phyloP scores from a whole-genome alignment of 2,329 filamentous ascomycete genomes.

The Pseudogymnoascus sp. region DNA sequence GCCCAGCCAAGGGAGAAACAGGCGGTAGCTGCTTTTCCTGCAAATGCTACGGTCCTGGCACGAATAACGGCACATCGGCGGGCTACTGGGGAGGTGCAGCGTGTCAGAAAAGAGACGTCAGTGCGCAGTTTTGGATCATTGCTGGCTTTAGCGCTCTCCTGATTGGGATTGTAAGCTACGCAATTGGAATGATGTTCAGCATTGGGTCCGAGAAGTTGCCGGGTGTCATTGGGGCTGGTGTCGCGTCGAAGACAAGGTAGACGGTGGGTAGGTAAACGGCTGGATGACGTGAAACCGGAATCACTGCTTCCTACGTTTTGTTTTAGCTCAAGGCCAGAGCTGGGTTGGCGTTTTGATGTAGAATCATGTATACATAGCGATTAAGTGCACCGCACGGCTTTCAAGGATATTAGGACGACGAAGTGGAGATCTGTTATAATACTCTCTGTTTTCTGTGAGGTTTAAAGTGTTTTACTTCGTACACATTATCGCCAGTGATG shows the following conservation, averaged over 20 bases:
- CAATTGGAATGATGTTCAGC: slow-evolving; percentile 69
- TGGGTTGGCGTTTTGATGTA: slow-evolving; percentile 10
- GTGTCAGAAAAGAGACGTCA: slow-evolving; percentile 89
- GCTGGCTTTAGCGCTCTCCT: slow-evolving; percentile 65
- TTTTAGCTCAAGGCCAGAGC: slow-evolving; percentile 3
- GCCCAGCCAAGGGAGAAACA: slow-evolving; percentile 34
- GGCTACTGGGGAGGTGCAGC: slow-evolving; percentile 72
- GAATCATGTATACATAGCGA: slow-evolving; percentile 11
- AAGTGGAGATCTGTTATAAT: neutral
- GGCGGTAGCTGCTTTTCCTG: slow-evolving; percentile 65
- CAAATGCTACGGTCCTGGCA: slow-evolving; percentile 47
- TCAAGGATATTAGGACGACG: neutral
- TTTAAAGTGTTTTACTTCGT: neutral
- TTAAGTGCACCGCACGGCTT: slow-evolving; percentile 2
- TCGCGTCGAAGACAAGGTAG: slow-evolving; percentile 55
- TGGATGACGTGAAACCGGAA: slow-evolving; percentile 8
- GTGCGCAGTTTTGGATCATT: slow-evolving; percentile 82
- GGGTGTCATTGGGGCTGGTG: slow-evolving; percentile 91
- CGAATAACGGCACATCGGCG: slow-evolving; percentile 43
- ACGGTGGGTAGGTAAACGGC: neutral
- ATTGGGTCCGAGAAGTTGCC: slow-evolving; percentile 85
- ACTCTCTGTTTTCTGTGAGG: neutral
- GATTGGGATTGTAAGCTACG: slow-evolving; percentile 59
- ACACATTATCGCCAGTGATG: neutral
- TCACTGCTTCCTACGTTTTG: neutral